Evolutionary conservation across 805 yeast genomes (phyloP), one percentile per base, ranked within the genome.

Genomic region (Wickerhamiella dianesei): DNA sequence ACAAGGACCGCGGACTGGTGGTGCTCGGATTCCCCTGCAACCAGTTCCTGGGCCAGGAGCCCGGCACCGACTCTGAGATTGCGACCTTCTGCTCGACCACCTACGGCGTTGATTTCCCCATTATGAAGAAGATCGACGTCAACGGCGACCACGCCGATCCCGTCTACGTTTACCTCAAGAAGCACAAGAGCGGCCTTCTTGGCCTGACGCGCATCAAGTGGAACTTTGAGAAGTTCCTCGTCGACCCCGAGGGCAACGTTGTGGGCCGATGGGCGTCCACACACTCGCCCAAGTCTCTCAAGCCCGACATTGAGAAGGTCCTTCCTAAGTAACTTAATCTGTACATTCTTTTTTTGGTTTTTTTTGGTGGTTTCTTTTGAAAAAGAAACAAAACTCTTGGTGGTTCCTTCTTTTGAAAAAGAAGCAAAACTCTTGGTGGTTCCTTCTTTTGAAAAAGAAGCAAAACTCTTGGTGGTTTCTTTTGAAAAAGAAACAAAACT

Each of bases 21-120:
- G 71, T 87, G 25, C 52, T 87, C 29, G 96, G 88, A 0, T 87
- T 88, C 74, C 96, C 96, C 32, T 83, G 95, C 66, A 84, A 85
- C 67, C 95, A 86, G 64, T 87, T 87, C 62, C 83, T 81, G 69
- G 75, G 58, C 82, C 92, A 69, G 85, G 88, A 65, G 81, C 92
- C 55, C 14, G 79, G 79, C 4, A 59, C 75, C 3, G 76, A 74
- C 45, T 73, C 78, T 48, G 86, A 83, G 58, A 84, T 85, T 55
- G 77, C 77, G 17, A 64, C 71, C 45, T 82, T 82, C 68, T 87
- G 96, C 66, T 66, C 74, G 40, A 59, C 77, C 58, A 88, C 85
- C 70, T 92, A 80, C 62, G 96, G 96, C 48, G 96, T 89, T 39
- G 70, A 82, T 17, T 89, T 92, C 80, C 96, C 96, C 39, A 74